phyloP scores from a whole-genome alignment of 1,284 basidiomycete species.

The Cystobasidium pallidum region DNA sequence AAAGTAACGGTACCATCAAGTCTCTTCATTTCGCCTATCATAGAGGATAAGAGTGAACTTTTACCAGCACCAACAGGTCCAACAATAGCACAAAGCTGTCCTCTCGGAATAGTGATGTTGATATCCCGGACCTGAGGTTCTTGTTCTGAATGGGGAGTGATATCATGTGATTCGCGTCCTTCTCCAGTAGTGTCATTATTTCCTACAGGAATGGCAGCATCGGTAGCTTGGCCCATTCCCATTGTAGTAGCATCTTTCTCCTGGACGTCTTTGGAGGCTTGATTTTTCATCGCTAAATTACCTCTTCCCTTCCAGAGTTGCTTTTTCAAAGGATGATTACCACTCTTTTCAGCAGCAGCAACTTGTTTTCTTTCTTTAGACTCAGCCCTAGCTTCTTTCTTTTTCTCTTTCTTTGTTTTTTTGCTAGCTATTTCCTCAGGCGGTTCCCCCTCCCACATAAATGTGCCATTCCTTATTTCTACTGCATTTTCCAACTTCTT shows the following conservation, averaged over 20 bases:
- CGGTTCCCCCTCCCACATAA: slow-evolving; percentile 78
- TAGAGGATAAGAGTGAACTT: slow-evolving; percentile 70
- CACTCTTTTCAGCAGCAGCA: not conserved
- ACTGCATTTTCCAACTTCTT: slow-evolving; percentile 65
- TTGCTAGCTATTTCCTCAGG: slow-evolving; percentile 56
- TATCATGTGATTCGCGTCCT: slow-evolving; percentile 23
- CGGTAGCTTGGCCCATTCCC: slow-evolving; percentile 27
- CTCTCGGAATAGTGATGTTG: slow-evolving; percentile 64
- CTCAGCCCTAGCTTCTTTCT: slow-evolving; percentile 32
- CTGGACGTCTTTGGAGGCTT: slow-evolving; percentile 36
- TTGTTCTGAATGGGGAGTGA: slow-evolving; percentile 58
- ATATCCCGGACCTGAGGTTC: slow-evolving; percentile 61
- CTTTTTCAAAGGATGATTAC: slow-evolving; percentile 11
- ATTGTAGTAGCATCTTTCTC: slow-evolving; percentile 45
- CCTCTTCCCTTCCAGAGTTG: slow-evolving; percentile 42
- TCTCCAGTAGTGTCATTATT: slow-evolving; percentile 1
- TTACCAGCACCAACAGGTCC: slow-evolving; percentile 57
- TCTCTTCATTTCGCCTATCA: slow-evolving; percentile 74
- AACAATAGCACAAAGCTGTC: slow-evolving; percentile 65
- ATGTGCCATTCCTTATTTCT: slow-evolving; percentile 68
- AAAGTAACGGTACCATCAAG: slow-evolving; percentile 61
- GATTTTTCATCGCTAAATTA: slow-evolving; percentile 32
- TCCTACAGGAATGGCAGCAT: slow-evolving; percentile 33
- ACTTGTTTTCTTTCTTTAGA: slow-evolving; percentile 2
- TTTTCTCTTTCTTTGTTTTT: slow-evolving; percentile 52